Conservation (phyloP, 257 asterid genomes). For the Capsicum pubescens region DNA sequence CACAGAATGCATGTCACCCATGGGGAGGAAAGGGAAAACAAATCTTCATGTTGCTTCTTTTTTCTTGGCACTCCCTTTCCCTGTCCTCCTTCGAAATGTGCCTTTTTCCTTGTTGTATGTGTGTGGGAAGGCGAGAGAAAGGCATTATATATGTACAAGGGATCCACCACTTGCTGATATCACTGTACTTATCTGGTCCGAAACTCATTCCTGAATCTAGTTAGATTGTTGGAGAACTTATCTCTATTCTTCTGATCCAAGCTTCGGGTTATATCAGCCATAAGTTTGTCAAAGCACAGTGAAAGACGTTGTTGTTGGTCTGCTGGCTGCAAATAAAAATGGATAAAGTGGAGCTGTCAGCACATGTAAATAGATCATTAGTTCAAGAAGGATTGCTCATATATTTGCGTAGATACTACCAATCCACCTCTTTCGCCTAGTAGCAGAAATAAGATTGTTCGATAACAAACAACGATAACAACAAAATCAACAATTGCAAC, state of each 20-base stretch:
- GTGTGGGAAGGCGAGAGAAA: not conserved
- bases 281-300: slow-evolving; percentile 79
- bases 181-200: slow-evolving; percentile 61
- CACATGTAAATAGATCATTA: not conserved
- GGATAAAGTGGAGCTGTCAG: slow-evolving; percentile 22
- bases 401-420: not conserved
- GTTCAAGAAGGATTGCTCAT: not conserved
- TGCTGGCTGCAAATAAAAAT: slow-evolving; percentile 59
- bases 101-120: not conserved
- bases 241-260: slow-evolving; percentile 95
- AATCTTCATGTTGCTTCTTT: not conserved
- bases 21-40: not conserved
- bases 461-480: not conserved
- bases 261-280: slow-evolving; percentile 78
- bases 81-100: not conserved
- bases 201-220: slow-evolving; percentile 79
- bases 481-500: not conserved
- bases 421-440: not conserved
- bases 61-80: slow-evolving; percentile 14
- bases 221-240: slow-evolving; percentile 90
- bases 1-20: not conserved
- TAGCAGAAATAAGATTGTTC: not conserved
- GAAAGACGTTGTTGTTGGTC: slow-evolving; percentile 93
- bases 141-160: not conserved
- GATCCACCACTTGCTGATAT: slow-evolving; percentile 19